Evolutionary conservation across 768 basidiomycete species (phyloP), one percentile per base, ranked within the genome.

Genomic region (Mycena pura): DNA sequence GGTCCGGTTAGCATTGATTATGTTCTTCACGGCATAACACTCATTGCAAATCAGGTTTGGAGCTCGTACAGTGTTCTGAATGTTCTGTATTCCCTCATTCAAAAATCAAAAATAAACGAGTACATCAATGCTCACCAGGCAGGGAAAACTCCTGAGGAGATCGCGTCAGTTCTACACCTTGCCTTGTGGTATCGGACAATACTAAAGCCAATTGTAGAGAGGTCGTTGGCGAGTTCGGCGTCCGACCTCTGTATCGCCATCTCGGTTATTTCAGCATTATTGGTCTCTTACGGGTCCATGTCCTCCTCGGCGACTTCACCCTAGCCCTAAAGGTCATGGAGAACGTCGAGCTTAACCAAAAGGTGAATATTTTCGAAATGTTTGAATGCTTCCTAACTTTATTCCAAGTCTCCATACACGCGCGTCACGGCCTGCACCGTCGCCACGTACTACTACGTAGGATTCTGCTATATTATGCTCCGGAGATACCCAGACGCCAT

Each of bases 31-130:
- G 66, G 51, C 17, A 9, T 25, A n/a, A 38, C 17, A 11, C 41
- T 56, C 19, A 62, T 34, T 24, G 41, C 17, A 45, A 27, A 40
- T n/a, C 22, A 95, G 86, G 90, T 96, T 57, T 99, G 97, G 97
- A 95, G 91, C 69, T 96, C 95, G 49, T 99, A 99, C 80, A 95
- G 92, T 64, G 96, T 99, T 25, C 84, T 99, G 69, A 99, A 99
- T 77, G 96, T 99, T 36, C 84, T 99, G 25, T 99, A 99, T 80
- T 98, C 95, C 19, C 84, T 99, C 68, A 96, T 99, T 65, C 96
- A 99, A 84, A 99, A 99, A 77, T 93, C 92, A 6, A 89, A 89
- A 74, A 92, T 95, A 76, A 95, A 96, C 75, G 95, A 98, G 73
- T 93, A 95, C 76, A 88, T 99, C 60, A 72, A 80, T 60, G 96